A percentile compares a stretch with the other conserved stretches of the same genome.
These are phyloP conservation scores for Globisporangium recalcitrans DNA, from an alignment of 352 stramenopile species.

Conservation along the genomic window DNA sequence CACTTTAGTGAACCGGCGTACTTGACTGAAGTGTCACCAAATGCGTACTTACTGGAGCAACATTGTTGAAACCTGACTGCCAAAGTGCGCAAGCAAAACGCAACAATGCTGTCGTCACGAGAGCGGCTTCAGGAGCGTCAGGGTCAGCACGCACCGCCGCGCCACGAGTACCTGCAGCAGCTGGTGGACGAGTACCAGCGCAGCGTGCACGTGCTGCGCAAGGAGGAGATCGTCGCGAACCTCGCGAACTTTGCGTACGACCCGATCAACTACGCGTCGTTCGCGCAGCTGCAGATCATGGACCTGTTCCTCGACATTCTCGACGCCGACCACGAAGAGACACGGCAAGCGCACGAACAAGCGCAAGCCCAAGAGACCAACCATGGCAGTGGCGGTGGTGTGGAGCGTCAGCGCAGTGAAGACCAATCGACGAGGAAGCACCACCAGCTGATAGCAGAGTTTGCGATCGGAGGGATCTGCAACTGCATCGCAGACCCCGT, in stretches of 20 bases:
- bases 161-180: constrained; percentile 75
- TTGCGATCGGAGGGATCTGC: constrained; percentile 67
- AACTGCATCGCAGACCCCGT: constrained; percentile 64
- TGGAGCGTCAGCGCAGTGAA: not conserved
- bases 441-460: constrained; percentile 48
- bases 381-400: not conserved
- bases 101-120: constrained; percentile 57
- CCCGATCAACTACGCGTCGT: constrained; percentile 70
- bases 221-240: constrained; percentile 74
- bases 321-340: constrained; percentile 33
- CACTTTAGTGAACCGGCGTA: not conserved
- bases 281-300: constrained; percentile 55
- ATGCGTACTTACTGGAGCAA: not conserved
- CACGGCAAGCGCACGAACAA: not conserved
- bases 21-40: not conserved
- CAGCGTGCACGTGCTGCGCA: constrained; percentile 46
- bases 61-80: too few species aligned
- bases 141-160: constrained; percentile 56
- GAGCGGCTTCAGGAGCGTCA: constrained; percentile 55
- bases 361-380: not conserved
- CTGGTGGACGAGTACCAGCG: constrained; percentile 73
- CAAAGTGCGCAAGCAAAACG: not conserved
- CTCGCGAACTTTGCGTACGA: constrained; percentile 85
- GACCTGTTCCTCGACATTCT: constrained; percentile 78
- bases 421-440: constrained; percentile 6